Evolutionary conservation across 345 rosid species (phyloP), one percentile per base, ranked within the genome.

Genomic region (Gossypium turneri): DNA sequence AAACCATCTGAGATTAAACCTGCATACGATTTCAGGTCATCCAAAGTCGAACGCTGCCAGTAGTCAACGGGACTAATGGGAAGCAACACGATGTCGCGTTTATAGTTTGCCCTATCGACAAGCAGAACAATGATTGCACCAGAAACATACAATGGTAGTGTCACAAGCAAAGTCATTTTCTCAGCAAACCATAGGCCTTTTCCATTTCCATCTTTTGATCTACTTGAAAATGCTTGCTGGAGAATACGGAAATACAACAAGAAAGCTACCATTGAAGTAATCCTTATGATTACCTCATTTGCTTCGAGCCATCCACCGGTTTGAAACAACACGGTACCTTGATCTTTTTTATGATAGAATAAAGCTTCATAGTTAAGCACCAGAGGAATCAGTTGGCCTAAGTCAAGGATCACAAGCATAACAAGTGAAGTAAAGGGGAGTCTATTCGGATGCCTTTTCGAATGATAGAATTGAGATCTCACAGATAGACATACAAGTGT

Each of bases 1-100:
- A 89, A 86, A 12, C 89, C 79, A 55, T 85, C 88, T 22, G 79
- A 78, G 76, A 85, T 73, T 43, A 86, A 72, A 24, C 86, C 89
- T 0, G 81, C 85, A 68, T 80, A 84, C 17, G 81, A 75, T 62
- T 78, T 87, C 72, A 84, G 61, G 53, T 58, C 77, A 58, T 44
- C 64, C 86, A 78, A 82, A 4, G 68, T 60, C 47, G 75, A 72
- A 64, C 47, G 66, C 70, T 73, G 69, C 75, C 67, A 73, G 27
- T 27, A 5, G 27, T 48, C 57, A 3, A 9, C 47, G 34, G 25
- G 27, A 16, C 48, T 44, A 59, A 64, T 3, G 22, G 47, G 66
- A 25, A 53, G 17, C 51, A 41, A 63, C 29, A 2, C 60, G 0
- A 16, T 4, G 6, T 38, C 67, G 6, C 20, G 11, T 5, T 27